A percentile compares a stretch with the other conserved stretches of the same genome.
These are phyloP conservation scores for Lepiota subincarnata DNA, from an alignment of 768 basidiomycete genomes.

Conservation along the genomic window DNA sequence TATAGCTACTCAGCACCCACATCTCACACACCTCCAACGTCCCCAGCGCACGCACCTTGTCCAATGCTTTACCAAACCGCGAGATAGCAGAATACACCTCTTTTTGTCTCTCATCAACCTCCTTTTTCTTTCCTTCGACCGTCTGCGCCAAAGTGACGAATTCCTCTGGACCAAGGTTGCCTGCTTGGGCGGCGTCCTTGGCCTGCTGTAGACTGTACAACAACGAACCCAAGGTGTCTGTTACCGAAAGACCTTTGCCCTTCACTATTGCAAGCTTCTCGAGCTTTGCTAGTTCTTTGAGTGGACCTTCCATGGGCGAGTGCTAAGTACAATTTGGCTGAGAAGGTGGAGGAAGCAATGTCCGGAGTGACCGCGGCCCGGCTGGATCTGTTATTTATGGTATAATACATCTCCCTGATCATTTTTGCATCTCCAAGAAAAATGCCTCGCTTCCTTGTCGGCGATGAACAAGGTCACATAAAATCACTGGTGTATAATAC, in stretches of 20 bases:
- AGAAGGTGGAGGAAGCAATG: background rate
- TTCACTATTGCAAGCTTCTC: slow-evolving; percentile 56
- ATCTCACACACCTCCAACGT: background rate
- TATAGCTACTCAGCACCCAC: background rate
- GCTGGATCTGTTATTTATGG: background rate
- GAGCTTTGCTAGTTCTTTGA: slow-evolving; percentile 78
- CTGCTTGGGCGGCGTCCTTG: slow-evolving; percentile 47
- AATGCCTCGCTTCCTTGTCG: slow-evolving; percentile 70
- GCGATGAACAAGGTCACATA: slow-evolving; percentile 76
- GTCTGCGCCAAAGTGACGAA: slow-evolving; percentile 49
- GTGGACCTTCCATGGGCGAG: slow-evolving; percentile 58
- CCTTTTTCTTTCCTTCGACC: slow-evolving; percentile 73
- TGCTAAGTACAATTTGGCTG: background rate
- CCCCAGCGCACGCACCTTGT: slow-evolving; percentile 61
- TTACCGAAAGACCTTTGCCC: slow-evolving; percentile 50
- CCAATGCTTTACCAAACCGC: slow-evolving; percentile 79
- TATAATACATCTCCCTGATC: background rate
- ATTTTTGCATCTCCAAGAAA: slow-evolving; percentile 8
- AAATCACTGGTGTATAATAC: slow-evolving; percentile 51
- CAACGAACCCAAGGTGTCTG: slow-evolving; percentile 61
- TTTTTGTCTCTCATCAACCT: slow-evolving; percentile 84
- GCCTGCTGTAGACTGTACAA: slow-evolving; percentile 53
- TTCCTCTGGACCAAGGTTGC: slow-evolving; percentile 44
- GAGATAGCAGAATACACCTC: slow-evolving; percentile 77
- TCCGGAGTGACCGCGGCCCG: background rate